Percentiles rank a stretch among this genome's conserved stretches.
phyloP scores from a whole-genome alignment of 306 rosid genomes.

The Luffa aegyptiaca region DNA sequence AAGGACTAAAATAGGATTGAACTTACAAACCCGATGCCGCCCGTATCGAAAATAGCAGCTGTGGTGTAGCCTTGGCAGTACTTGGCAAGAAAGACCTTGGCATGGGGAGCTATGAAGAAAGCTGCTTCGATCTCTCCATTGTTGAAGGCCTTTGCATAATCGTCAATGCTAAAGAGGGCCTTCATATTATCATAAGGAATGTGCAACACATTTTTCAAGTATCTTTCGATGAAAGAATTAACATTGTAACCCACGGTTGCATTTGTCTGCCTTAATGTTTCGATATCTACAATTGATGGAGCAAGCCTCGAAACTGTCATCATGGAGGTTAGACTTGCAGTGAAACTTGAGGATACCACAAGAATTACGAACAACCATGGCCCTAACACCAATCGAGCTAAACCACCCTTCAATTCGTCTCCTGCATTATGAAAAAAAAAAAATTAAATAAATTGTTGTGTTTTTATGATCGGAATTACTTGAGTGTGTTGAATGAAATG shows the following conservation, averaged over 20 bases:
- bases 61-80: constrained; percentile 32
- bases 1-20: too few species aligned
- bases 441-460: too few species aligned
- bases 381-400: constrained; percentile 41
- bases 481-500: neutral
- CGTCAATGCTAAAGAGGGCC: constrained; percentile 20
- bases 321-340: constrained; percentile 46
- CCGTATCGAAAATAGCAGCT: constrained; percentile 32
- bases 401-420: constrained; percentile 26
- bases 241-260: constrained; percentile 37
- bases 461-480: too few species aligned
- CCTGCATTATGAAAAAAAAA: constrained; percentile 19
- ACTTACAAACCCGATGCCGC: constrained; percentile 54
- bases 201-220: constrained; percentile 18
- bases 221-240: constrained; percentile 37
- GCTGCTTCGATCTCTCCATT: constrained; percentile 44
- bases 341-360: constrained; percentile 33
- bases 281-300: constrained; percentile 35
- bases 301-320: constrained; percentile 31
- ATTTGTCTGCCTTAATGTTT: constrained; percentile 28
- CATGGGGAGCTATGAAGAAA: constrained; percentile 51
- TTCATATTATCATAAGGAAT: constrained; percentile 29
- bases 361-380: constrained; percentile 56
- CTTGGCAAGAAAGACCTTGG: constrained; percentile 48
- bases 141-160: constrained; percentile 37